Evolutionary conservation across 768 basidiomycete genomes (phyloP).

Genomic region (Rhodotorula babjevae): DNA sequence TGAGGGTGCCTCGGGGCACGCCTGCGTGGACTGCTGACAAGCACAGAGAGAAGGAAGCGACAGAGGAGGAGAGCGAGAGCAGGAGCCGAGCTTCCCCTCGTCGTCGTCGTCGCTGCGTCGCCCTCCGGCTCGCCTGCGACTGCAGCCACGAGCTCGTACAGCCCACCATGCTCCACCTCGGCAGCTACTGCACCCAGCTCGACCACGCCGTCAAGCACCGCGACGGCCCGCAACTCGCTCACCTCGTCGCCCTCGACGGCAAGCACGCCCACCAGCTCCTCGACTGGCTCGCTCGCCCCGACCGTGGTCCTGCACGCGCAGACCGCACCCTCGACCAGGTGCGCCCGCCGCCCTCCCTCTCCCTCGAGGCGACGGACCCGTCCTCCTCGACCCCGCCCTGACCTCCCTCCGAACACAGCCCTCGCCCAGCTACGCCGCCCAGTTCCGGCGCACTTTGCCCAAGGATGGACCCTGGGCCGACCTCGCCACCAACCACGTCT

Average conservation of each 20-base stretch:
- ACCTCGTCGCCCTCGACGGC: constrained; percentile 9
- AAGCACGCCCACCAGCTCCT: not conserved
- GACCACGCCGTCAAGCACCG: not conserved
- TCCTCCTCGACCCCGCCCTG: not conserved
- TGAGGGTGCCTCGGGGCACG: not conserved
- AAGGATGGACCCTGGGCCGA: constrained; percentile 12
- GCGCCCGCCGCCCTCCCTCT: not conserved
- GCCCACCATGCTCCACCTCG: not conserved
- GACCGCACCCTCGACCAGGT: constrained; percentile 4
- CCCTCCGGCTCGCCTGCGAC: too few species aligned
- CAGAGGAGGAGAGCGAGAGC: too few species aligned
- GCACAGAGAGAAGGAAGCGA: too few species aligned
- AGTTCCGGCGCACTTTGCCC: not conserved
- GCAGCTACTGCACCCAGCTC: not conserved
- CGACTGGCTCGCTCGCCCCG: not conserved
- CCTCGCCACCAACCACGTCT: constrained; percentile 17
- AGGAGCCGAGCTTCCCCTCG: too few species aligned
- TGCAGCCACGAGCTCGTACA: not conserved
- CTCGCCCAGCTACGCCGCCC: not conserved
- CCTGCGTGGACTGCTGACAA: rapidly evolving
- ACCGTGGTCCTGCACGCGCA: not conserved
- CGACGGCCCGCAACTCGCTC: not conserved
- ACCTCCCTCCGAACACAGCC: not conserved
- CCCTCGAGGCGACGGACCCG: not conserved
- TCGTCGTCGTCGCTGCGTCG: too few species aligned